Evolutionary conservation across 106 monocot genomes (phyloP), one percentile per base, ranked within the genome.

Genomic region (Vanilla planifolia): DNA sequence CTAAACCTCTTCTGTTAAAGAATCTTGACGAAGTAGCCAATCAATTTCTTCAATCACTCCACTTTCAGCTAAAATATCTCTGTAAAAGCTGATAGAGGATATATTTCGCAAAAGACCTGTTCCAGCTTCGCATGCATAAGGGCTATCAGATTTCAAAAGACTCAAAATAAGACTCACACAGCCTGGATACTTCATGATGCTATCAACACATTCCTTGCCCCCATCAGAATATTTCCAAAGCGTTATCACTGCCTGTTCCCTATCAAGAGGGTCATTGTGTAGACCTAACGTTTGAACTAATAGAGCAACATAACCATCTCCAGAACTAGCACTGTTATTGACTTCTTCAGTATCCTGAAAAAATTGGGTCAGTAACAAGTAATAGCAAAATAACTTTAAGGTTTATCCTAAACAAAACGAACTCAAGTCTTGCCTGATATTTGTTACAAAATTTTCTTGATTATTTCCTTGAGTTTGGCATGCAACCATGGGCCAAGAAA

Each of bases 261-360:
- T 81, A 58, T 92, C 87, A 24, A 87, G 75, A 50, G 78, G 78
- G 71, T 88, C 83, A 62, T 88, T 92, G 64, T 87, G 76, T 43
- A 84, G 66, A 24, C 84, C 87, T 48, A 92, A 88, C 92, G 88
- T 88, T 51, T 76, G 67, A 60, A 88, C 77, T 69, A 88, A 92
- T 62, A 92, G 62, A 60, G 78, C 87, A 52, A 92, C 36, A 60
- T 92, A 84, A 3, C 84, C 76, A 26, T 76, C 73, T 23, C 73
- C 75, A 33, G 70, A 67, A 51, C 35, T 68, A 59, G 29, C 21
- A 42, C 30, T 53, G n/a, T 22, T 53, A 16, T 28, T 60, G 3
- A 52, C 32, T 4, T 15, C 21, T 29, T 61, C 71, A 48, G 50
- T 60, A 26, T 77, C 80, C 88, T 88, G 23, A 29, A 29, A 60